These are phyloP conservation scores for Quambalaria eucalypti DNA, from an alignment of 1,284 basidiomycete species.

Conservation along the genomic window DNA sequence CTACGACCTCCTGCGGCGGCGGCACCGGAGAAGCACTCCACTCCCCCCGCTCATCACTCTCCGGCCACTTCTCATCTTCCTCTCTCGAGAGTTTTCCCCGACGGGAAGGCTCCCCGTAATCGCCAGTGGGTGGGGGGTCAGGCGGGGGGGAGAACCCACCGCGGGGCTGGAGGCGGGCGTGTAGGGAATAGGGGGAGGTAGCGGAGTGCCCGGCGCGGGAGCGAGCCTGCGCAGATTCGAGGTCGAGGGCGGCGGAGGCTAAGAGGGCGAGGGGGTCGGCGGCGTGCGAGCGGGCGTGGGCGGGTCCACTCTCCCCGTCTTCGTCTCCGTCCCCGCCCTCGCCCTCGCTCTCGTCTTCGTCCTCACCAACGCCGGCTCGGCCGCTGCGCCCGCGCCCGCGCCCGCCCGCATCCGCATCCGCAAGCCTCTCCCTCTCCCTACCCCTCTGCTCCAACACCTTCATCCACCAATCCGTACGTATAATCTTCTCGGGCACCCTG, in stretches of 20 bases:
- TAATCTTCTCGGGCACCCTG: slow-evolving; percentile 78
- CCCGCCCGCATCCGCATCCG: background rate
- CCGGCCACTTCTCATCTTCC: background rate
- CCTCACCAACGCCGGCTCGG: background rate
- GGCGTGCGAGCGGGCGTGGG: too few species aligned
- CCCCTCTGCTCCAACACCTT: slow-evolving; percentile 7
- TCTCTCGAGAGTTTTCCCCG: background rate
- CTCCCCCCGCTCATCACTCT: background rate
- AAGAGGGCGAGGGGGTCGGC: background rate
- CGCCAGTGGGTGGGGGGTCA: background rate
- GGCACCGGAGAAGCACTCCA: background rate
- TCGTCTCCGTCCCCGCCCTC: background rate
- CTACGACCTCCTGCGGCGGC: background rate
- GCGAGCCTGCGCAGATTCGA: too few species aligned
- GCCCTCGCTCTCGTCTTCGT: background rate
- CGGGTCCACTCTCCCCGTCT: too few species aligned
- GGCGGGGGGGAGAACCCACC: background rate
- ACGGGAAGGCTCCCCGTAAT: background rate
- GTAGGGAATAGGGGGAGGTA: too few species aligned
- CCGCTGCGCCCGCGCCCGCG: background rate
- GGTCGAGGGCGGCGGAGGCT: background rate
- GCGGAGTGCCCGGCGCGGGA: too few species aligned
- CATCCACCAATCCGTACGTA: slow-evolving; percentile 88
- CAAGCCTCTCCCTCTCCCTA: background rate
- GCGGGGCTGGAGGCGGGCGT: background rate